phyloP scores from a whole-genome alignment of 108 stramenopile genomes.

The Fragilaria radians region DNA sequence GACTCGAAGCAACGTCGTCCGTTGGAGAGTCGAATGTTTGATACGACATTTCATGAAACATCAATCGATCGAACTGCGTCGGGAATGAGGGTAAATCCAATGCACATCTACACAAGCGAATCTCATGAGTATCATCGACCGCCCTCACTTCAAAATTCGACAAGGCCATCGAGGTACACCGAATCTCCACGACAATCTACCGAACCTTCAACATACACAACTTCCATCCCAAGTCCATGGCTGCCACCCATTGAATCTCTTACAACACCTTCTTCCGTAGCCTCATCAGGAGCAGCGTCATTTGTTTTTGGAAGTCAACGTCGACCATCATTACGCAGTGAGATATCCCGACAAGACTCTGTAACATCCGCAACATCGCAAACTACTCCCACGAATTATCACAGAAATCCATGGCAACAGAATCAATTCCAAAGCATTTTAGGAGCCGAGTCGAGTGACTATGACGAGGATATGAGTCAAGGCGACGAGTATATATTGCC shows the following conservation, averaged over 20 bases:
- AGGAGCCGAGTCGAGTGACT: too few species aligned
- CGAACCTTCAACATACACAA: background rate
- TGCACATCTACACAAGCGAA: background rate
- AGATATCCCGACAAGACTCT: background rate
- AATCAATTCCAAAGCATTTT: too few species aligned
- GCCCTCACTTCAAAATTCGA: too few species aligned
- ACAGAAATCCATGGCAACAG: too few species aligned
- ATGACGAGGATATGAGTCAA: too few species aligned
- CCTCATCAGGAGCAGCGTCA: background rate
- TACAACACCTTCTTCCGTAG: background rate
- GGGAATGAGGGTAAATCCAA: too few species aligned
- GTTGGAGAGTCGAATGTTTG: background rate
- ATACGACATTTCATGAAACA: background rate
- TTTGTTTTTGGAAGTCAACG: background rate
- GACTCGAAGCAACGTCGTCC: background rate
- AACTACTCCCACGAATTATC: too few species aligned
- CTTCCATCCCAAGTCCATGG: background rate
- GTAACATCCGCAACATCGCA: background rate
- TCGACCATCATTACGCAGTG: background rate
- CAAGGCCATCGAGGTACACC: too few species aligned
- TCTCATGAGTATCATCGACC: too few species aligned
- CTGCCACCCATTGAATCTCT: background rate
- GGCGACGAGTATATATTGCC: too few species aligned
- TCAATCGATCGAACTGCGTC: background rate
- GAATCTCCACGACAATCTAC: too few species aligned